A percentile compares a stretch with the other conserved stretches of the same genome.
phyloP scores from a whole-genome alignment of 345 rosid species.

The Mangifera indica region DNA sequence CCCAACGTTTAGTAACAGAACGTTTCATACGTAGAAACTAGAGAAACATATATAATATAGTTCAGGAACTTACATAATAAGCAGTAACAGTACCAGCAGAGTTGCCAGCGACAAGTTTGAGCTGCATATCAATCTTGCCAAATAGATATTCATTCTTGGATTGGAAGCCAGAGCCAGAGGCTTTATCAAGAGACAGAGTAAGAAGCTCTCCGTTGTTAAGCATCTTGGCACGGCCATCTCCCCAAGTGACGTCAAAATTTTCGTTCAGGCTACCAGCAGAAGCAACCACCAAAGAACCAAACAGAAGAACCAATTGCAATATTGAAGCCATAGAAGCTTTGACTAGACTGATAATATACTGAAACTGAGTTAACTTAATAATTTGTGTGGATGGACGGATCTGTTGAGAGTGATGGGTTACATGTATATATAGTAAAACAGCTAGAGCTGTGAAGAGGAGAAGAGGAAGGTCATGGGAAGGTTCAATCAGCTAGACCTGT shows the following conservation, averaged over 20 bases:
- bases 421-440: neutral
- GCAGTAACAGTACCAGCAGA: slow-evolving; percentile 86
- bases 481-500: too few relatives aligned
- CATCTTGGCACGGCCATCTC: slow-evolving; percentile 57
- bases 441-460: too few relatives aligned
- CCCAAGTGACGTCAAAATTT: slow-evolving; percentile 9
- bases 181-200: slow-evolving; percentile 57
- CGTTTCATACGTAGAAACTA: too few relatives aligned
- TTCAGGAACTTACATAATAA: slow-evolving; percentile 42
- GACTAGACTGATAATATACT: too few relatives aligned
- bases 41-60: too few relatives aligned
- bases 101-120: slow-evolving; percentile 77
- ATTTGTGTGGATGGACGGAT: neutral
- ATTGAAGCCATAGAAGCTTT: neutral
- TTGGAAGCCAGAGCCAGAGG: slow-evolving; percentile 76
- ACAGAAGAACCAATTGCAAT: neutral
- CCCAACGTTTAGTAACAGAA: neutral
- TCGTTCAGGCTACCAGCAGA: neutral
- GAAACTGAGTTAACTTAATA: neutral
- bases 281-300: neutral
- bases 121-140: slow-evolving; percentile 66
- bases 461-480: too few relatives aligned
- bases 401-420: neutral
- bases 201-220: slow-evolving; percentile 52
- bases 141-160: slow-evolving; percentile 52